phyloP scores from a whole-genome alignment of 2,329 filamentous ascomycete genomes.

The Claviceps africana region DNA sequence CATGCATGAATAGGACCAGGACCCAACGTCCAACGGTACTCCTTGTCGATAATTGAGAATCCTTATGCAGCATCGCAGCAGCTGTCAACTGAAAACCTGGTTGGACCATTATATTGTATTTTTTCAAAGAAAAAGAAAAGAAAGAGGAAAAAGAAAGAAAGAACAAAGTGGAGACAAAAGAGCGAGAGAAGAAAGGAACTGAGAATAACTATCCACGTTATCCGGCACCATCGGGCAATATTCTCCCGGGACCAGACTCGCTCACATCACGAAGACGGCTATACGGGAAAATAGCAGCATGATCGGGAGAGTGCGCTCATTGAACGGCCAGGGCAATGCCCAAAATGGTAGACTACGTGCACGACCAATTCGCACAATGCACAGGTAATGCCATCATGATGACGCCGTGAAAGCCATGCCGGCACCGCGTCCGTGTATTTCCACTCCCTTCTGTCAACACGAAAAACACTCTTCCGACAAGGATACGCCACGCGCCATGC shows the following conservation, averaged over 20 bases:
- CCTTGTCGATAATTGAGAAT: no score
- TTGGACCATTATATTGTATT: not conserved
- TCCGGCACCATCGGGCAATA: no score
- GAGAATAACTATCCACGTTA: not conserved
- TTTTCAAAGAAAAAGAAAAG: not conserved
- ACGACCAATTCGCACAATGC: no score
- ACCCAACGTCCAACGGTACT: no score
- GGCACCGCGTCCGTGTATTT: not conserved
- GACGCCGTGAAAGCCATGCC: not conserved
- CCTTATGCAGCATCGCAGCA: not conserved
- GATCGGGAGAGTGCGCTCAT: no score
- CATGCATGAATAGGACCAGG: no score
- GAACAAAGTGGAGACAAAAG: not conserved
- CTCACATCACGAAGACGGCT: no score
- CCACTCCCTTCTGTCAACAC: not conserved
- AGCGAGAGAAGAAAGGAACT: not conserved
- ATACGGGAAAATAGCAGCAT: no score
- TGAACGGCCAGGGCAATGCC: no score
- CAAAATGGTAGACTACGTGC: no score
- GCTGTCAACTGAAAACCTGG: not conserved
- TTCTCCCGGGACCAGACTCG: no score
- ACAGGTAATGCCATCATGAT: no score
- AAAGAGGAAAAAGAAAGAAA: not conserved
- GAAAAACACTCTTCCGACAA: not conserved
- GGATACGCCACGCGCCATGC: slow-evolving; percentile 2